Evolutionary conservation across 208 protist species (phyloP), one percentile per base, ranked within the genome.

Genomic region (Sergeia podlipaevii): DNA sequence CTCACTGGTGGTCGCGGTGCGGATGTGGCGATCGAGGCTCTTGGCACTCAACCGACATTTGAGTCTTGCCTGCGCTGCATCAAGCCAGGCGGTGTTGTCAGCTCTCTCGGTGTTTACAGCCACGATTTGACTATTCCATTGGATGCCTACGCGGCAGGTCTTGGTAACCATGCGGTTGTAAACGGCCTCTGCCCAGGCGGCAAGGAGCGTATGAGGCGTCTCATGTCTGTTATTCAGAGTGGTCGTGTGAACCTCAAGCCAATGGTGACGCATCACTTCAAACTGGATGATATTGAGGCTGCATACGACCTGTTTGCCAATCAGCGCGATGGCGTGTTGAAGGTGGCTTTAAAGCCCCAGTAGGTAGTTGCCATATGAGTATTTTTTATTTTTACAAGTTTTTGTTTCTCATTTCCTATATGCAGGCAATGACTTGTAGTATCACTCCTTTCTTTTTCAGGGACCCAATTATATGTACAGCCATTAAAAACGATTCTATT

Each of bases 91-190:
- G 65, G 65, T 39, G 42, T 44, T 33, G 45, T 72, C 39, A 65
- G 56, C 50, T 72, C 65, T 17, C 65, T 72, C 30, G 65, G 65
- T 20, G 65, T 72, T 17, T 72, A 72, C 52, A 63, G 56, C 49
- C 13, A 53, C 17, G 57, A 65, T 42, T 26, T 72, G 15, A 59
- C 42, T 23, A 52, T 66, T 26, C 58, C 65, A 10, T 18, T 61
- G 18, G 65, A 65, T 20, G 57, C 45, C n/a, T 63, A 51, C 30
- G 65, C 65, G n/a, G 32, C 37, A n/a, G 65, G 65, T 13, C 58
- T 72, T 20, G 49, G 48, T 10, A 46, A 57, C 49, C 54, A 66
- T 33, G 47, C 48, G 27, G 53, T 72, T 10, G 41, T 53, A 13
- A 68, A 42, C 20, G 49, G 34, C 17, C 38, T 70, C 7, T 69